Percentiles rank a stretch among this genome's conserved stretches.
Evolutionary conservation across 352 stramenopile genomes (phyloP).

Genomic region (Pythium brachiatum): DNA sequence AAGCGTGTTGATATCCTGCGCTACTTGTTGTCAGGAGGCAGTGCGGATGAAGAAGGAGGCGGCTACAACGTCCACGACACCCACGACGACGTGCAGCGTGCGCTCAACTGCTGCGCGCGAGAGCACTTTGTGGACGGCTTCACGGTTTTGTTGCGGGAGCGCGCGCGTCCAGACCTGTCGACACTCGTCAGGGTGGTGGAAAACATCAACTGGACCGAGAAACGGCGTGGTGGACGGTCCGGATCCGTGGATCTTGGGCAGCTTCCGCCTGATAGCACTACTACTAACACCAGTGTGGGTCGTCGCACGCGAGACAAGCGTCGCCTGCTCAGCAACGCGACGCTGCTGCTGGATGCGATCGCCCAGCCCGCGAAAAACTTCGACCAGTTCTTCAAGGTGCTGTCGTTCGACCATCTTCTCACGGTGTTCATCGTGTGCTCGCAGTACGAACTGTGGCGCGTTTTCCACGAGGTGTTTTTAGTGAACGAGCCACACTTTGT

Average conservation of each 20-base stretch:
- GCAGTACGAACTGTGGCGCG: slow-evolving; percentile 46
- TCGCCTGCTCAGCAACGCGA: slow-evolving; percentile 21
- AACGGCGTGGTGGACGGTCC: slow-evolving; percentile 2
- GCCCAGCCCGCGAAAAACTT: slow-evolving; percentile 28
- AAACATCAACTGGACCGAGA: slow-evolving; percentile 24
- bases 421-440: slow-evolving; percentile 48
- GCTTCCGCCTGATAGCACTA: background rate
- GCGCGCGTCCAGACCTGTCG: slow-evolving; percentile 32
- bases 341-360: slow-evolving; percentile 31
- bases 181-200: slow-evolving; percentile 36
- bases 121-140: slow-evolving; percentile 47
- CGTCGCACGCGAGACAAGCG: slow-evolving; percentile 20
- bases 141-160: slow-evolving; percentile 30
- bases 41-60: slow-evolving; percentile 24
- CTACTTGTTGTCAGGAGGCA: slow-evolving; percentile 36
- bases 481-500: slow-evolving; percentile 33
- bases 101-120: slow-evolving; percentile 32
- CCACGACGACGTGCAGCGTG: slow-evolving; percentile 42
- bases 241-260: background rate
- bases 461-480: slow-evolving; percentile 43
- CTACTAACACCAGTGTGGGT: background rate
- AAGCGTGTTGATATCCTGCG: slow-evolving; percentile 33
- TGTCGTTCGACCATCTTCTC: slow-evolving; percentile 42
- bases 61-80: slow-evolving; percentile 38
- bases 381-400: slow-evolving; percentile 36